phyloP scores from a whole-genome alignment of 106 monocot genomes.

The Dendrobium catenatum region DNA sequence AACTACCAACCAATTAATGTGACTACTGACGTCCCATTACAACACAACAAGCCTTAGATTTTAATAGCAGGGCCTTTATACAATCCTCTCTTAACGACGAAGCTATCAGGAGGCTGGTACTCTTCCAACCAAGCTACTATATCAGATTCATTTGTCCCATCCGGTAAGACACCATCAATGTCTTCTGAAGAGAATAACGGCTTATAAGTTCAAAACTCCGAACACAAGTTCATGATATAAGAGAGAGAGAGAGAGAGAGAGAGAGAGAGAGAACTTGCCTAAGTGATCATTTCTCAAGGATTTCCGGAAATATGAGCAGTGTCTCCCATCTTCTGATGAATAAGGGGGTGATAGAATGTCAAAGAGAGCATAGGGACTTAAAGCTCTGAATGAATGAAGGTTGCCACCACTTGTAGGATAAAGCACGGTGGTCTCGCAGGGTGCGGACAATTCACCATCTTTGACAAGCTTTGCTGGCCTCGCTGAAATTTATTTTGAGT shows the following conservation, averaged over 20 bases:
- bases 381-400: conserved; percentile 68
- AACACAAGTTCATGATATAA: neutral
- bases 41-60: neutral
- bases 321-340: conserved; percentile 67
- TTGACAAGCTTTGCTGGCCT: conserved; percentile 64
- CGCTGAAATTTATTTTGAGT: conserved; percentile 15
- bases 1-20: neutral
- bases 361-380: conserved; percentile 76
- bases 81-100: conserved; percentile 54
- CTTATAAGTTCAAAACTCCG: neutral
- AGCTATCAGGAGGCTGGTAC: conserved; percentile 59
- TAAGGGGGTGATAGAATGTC: conserved; percentile 86
- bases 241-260: neutral
- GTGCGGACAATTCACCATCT: conserved; percentile 77
- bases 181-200: conserved; percentile 3
- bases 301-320: conserved; percentile 75
- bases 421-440: conserved; percentile 64
- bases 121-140: conserved; percentile 64
- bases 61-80: conserved; percentile 55
- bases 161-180: conserved; percentile 20
- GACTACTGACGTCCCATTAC: neutral
- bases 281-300: conserved; percentile 19
- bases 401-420: conserved; percentile 71
- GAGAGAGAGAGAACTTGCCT: conserved; percentile 22
- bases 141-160: conserved; percentile 28